phyloP scores from a whole-genome alignment of 768 basidiomycete species.

The Termitomyces sp. region DNA sequence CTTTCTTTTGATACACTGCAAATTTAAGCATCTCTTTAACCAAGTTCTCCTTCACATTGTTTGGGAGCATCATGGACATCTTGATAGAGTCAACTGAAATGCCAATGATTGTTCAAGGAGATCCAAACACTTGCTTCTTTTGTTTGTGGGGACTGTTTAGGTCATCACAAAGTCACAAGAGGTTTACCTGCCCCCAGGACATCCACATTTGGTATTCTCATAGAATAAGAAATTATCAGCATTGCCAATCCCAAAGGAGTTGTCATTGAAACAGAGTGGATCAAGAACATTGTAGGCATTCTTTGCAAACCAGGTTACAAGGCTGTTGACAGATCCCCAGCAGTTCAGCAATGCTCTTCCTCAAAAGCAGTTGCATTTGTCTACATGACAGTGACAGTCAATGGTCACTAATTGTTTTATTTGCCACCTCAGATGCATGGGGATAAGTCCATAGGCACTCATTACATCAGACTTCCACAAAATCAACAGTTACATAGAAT shows the following conservation, averaged over 20 bases:
- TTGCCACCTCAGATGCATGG: conserved; percentile 24
- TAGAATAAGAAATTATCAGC: conserved; percentile 20
- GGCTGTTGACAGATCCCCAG: conserved; percentile 20
- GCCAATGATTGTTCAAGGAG: conserved; percentile 30
- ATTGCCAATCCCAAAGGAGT: conserved; percentile 20
- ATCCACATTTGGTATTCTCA: conserved; percentile 17
- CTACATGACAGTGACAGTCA: conserved; percentile 21
- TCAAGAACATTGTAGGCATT: conserved; percentile 11
- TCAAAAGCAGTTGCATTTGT: conserved; percentile 29
- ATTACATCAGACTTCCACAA: conserved; percentile 34
- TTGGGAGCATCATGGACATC: conserved; percentile 22
- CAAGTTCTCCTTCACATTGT: conserved; percentile 5
- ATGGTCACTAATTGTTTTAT: conserved; percentile 29
- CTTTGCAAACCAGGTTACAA: conserved; percentile 30
- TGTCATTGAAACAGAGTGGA: conserved; percentile 27
- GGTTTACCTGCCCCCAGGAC: neutral
- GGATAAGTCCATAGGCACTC: conserved; percentile 26
- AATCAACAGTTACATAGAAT: too few relatives aligned
- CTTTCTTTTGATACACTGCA: conserved; percentile 2
- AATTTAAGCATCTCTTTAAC: conserved; percentile 9
- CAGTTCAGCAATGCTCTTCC: conserved; percentile 17
- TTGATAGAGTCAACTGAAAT: conserved; percentile 28
- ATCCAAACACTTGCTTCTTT: conserved; percentile 32
- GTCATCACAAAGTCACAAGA: conserved; percentile 27
- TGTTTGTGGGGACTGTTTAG: conserved; percentile 34